Evolutionary conservation across 768 basidiomycete species (phyloP).

Genomic region (Boletellus emodensis): DNA sequence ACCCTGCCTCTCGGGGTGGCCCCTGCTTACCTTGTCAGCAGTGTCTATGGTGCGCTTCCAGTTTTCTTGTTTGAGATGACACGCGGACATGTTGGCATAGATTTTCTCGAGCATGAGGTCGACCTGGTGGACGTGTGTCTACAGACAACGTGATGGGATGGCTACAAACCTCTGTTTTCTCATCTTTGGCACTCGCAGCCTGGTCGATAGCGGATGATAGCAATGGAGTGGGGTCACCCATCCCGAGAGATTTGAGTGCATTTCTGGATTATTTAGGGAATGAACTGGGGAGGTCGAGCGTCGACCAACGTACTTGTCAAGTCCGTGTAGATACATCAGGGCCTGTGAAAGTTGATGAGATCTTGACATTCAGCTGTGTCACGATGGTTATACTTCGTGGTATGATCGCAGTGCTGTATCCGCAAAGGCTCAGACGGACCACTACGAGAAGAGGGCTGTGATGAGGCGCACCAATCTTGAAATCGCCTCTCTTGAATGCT

Average conservation of each 20-base stretch:
- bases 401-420: constrained; percentile 62
- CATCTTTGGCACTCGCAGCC: constrained; percentile 38
- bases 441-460: background rate
- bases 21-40: constrained; percentile 62
- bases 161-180: constrained; percentile 60
- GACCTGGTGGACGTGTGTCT: constrained; percentile 39
- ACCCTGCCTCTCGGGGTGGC: background rate
- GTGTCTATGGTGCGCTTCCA: constrained; percentile 77
- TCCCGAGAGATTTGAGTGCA: constrained; percentile 51
- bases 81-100: constrained; percentile 82
- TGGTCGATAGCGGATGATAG: constrained; percentile 23
- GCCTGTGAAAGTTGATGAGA: constrained; percentile 39
- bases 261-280: constrained; percentile 36
- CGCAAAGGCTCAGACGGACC: constrained; percentile 1
- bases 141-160: background rate
- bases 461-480: constrained; percentile 49
- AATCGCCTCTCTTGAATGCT: constrained; percentile 64
- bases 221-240: constrained; percentile 16
- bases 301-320: constrained; percentile 61
- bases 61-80: constrained; percentile 75
- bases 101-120: constrained; percentile 78
- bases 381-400: constrained; percentile 53
- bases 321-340: constrained; percentile 66
- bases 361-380: background rate
- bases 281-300: background rate